Conservation (phyloP, 257 asterid species). For the Oldenlandia corymbosa region DNA sequence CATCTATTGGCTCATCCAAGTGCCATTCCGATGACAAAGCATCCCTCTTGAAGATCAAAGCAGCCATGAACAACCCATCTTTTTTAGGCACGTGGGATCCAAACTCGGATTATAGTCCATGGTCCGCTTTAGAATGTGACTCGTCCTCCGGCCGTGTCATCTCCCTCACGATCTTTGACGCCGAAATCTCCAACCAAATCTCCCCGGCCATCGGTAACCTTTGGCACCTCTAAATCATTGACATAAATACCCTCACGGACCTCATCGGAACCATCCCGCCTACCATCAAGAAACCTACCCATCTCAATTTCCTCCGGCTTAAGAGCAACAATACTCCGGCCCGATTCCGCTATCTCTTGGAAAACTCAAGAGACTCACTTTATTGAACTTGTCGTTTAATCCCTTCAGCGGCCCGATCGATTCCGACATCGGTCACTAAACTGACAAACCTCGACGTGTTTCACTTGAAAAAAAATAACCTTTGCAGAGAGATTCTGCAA, state of each 20-base stretch:
- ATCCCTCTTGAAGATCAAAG: slow-evolving; percentile 44
- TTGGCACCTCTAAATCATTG: slow-evolving; percentile 31
- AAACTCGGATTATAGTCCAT: slow-evolving; percentile 50
- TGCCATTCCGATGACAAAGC: slow-evolving; percentile 56
- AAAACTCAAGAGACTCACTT: slow-evolving; percentile 28
- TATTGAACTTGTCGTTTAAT: slow-evolving; percentile 40
- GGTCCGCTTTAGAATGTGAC: slow-evolving; percentile 51
- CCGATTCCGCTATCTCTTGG: slow-evolving; percentile 39
- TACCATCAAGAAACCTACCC: slow-evolving; percentile 27
- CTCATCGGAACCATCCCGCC: slow-evolving; percentile 54
- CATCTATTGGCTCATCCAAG: slow-evolving; percentile 6
- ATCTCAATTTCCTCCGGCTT: slow-evolving; percentile 29
- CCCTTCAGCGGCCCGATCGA: slow-evolving; percentile 36
- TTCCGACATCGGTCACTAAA: slow-evolving; percentile 33
- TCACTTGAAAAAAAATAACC: slow-evolving; percentile 38
- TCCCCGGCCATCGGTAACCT: slow-evolving; percentile 48
- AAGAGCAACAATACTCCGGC: slow-evolving; percentile 47
- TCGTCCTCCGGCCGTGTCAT: slow-evolving; percentile 46
- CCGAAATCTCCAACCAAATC: slow-evolving; percentile 40
- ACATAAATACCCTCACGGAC: slow-evolving; percentile 33
- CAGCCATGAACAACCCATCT: slow-evolving; percentile 41
- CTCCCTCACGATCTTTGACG: slow-evolving; percentile 28
- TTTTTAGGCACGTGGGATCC: slow-evolving; percentile 44
- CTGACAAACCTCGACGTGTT: slow-evolving; percentile 32
- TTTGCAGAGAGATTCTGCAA: slow-evolving; percentile 51